Evolutionary conservation across 257 asterid genomes (phyloP).

Genomic region (Petunia axillaris): DNA sequence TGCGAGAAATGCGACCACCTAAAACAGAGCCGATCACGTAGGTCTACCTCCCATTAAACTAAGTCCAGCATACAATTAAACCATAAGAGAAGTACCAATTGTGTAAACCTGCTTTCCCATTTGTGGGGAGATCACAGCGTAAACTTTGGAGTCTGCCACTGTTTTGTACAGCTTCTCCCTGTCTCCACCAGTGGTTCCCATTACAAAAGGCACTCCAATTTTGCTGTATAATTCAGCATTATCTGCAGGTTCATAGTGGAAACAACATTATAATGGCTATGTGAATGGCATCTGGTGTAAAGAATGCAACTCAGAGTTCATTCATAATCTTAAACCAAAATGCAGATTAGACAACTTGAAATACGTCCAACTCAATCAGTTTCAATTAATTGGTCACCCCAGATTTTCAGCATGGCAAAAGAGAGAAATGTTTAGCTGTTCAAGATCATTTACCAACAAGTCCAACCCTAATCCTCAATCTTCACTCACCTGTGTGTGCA

Average conservation of each 20-base stretch:
- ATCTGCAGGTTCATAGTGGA: slow-evolving; percentile 40
- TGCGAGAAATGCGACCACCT: slow-evolving; percentile 99
- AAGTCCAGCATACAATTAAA: neutral
- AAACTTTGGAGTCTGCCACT: slow-evolving; percentile 65
- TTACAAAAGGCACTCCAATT: slow-evolving; percentile 95
- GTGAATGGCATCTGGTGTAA: neutral
- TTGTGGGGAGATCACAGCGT: slow-evolving; percentile 99
- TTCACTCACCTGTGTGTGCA: too few species aligned
- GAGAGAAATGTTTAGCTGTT: too few species aligned
- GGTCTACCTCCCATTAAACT: slow-evolving; percentile 18
- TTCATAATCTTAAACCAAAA: too few species aligned
- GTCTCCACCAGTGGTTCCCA: slow-evolving; percentile 99
- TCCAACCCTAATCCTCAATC: too few species aligned
- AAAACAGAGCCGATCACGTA: slow-evolving; percentile 27
- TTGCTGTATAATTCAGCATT: slow-evolving; percentile 87
- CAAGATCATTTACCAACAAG: too few species aligned
- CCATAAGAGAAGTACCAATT: neutral
- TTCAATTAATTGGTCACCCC: too few species aligned
- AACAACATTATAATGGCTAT: neutral
- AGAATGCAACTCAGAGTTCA: too few species aligned
- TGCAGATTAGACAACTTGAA: too few species aligned
- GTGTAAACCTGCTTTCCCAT: slow-evolving; percentile 94
- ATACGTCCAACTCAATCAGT: too few species aligned
- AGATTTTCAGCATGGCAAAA: too few species aligned
- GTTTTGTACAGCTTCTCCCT: slow-evolving; percentile 82